Evolutionary conservation across 306 rosid species (phyloP).

Genomic region (Dryas drummondii): DNA sequence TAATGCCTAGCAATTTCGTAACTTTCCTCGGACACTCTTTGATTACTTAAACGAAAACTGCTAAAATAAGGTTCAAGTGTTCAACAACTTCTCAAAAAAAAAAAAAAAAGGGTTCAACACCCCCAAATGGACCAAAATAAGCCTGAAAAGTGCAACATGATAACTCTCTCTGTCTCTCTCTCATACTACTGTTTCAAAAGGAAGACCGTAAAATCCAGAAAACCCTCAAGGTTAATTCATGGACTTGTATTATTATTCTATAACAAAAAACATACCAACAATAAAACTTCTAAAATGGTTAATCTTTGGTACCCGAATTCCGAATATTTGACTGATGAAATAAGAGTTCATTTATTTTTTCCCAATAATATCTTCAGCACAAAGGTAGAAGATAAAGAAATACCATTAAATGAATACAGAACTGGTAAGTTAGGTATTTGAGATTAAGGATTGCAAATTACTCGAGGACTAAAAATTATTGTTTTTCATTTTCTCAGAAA

Average conservation of each 20-base stretch:
- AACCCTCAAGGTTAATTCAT: neutral
- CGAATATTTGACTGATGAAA: too few species aligned
- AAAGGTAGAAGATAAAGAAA: neutral
- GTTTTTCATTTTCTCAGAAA: neutral
- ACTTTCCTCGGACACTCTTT: neutral
- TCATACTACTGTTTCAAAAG: neutral
- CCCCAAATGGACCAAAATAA: neutral
- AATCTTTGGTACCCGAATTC: too few species aligned
- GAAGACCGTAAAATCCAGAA: neutral
- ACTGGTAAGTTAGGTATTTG: neutral
- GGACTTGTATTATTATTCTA: too few species aligned
- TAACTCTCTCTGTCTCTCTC: neutral
- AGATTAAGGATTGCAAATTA: neutral
- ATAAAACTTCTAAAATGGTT: too few species aligned
- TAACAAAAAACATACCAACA: too few species aligned
- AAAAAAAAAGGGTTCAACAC: neutral
- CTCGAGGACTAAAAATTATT: neutral
- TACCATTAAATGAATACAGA: neutral
- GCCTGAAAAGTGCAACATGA: neutral
- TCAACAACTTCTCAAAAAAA: neutral
- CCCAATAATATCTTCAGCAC: neutral
- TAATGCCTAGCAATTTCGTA: neutral
- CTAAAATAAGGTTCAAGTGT: neutral
- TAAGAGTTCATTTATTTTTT: neutral
- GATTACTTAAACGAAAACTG: neutral